These are phyloP conservation scores for Shiraia sp. DNA, from an alignment of 2,329 filamentous ascomycete genomes.

Conservation along the genomic window DNA sequence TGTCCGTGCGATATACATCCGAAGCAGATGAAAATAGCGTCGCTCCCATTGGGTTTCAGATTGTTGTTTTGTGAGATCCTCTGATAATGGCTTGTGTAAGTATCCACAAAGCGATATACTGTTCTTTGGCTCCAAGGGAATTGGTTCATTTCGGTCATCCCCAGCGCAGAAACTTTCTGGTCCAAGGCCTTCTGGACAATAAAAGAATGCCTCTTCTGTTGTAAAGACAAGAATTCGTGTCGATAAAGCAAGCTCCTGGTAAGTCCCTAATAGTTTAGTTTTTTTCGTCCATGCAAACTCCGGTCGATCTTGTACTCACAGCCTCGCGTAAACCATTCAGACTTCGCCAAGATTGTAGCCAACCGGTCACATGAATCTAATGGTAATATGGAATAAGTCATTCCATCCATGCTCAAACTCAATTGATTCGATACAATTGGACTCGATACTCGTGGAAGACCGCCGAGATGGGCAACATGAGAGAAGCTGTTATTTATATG, in stretches of 20 bases:
- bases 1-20: background rate
- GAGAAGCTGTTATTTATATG: background rate
- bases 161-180: background rate
- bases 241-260: background rate
- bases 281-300: background rate
- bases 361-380: background rate
- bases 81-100: background rate
- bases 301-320: background rate
- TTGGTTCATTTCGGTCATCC: background rate
- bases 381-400: background rate
- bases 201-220: background rate
- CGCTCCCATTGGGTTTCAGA: background rate
- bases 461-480: background rate
- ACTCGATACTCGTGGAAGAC: background rate
- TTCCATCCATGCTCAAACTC: background rate
- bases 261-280: background rate
- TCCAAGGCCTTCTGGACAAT: background rate
- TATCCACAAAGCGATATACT: background rate
- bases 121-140: background rate
- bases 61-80: background rate
- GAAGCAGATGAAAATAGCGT: background rate
- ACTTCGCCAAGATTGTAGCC: background rate
- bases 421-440: background rate
- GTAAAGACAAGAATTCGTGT: background rate
- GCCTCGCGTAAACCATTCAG: conserved; percentile 1